Conservation (phyloP, 768 basidiomycete genomes). For the Sporobolomyces roseus region DNA sequence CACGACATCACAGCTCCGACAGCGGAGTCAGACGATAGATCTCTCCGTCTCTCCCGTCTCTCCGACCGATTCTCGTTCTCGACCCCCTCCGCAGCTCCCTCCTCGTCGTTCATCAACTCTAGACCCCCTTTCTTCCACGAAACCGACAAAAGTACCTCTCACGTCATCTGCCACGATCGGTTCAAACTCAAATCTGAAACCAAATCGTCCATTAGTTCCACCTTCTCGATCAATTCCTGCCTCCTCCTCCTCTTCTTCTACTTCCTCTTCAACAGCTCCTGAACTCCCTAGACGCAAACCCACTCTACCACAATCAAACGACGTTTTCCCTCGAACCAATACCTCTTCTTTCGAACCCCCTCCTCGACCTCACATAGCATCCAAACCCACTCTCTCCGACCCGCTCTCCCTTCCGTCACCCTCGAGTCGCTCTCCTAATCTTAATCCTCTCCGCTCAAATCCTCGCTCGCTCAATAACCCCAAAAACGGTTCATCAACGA, state of each 20-base stretch:
- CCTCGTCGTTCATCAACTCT: slow-evolving; percentile 18
- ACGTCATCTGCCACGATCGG: slow-evolving; percentile 2
- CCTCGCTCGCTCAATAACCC: too few relatives aligned
- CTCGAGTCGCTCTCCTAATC: background rate
- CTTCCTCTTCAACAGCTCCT: background rate
- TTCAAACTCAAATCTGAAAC: background rate
- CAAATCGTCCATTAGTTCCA: too few relatives aligned
- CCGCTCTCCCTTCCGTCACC: background rate
- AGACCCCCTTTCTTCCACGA: background rate
- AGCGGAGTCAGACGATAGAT: background rate
- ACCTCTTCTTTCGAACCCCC: background rate
- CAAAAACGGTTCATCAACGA: background rate
- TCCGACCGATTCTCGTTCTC: background rate
- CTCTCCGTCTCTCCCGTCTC: background rate
- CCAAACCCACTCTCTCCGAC: slow-evolving; percentile 12
- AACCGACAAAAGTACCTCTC: background rate
- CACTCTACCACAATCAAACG: background rate
- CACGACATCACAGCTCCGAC: background rate
- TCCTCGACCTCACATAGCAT: background rate
- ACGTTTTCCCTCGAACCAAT: background rate
- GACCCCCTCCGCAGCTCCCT: slow-evolving; percentile 8
- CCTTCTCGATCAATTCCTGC: background rate
- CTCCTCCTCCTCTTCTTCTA: background rate
- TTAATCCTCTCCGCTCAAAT: background rate
- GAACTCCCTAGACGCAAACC: background rate